phyloP scores from a whole-genome alignment of 495 filamentous ascomycete genomes.

The Xanthoparmelia taractica region DNA sequence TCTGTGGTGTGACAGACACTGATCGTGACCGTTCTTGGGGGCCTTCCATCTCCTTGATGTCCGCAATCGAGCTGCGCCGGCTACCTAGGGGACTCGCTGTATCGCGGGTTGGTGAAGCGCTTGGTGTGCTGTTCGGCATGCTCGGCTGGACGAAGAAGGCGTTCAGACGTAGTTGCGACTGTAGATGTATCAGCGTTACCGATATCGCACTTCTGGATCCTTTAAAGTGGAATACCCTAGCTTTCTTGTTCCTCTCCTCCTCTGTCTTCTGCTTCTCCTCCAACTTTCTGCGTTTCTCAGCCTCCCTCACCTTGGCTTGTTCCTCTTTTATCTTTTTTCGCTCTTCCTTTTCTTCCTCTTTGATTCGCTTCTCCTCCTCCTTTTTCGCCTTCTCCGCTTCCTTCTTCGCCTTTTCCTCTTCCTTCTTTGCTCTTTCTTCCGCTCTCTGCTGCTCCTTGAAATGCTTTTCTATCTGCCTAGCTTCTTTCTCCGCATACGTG shows the following conservation, averaged over 20 bases:
- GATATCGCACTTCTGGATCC: neutral
- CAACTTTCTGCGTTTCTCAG: slow-evolving; percentile 51
- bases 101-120: slow-evolving; percentile 25
- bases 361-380: slow-evolving; percentile 37
- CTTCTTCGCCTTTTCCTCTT: slow-evolving; percentile 43
- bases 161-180: slow-evolving; percentile 54
- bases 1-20: slow-evolving; percentile 22
- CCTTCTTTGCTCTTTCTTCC: slow-evolving; percentile 41
- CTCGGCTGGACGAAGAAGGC: slow-evolving; percentile 53
- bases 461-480: slow-evolving; percentile 47
- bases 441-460: slow-evolving; percentile 41
- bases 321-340: slow-evolving; percentile 41
- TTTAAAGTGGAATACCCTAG: slow-evolving; percentile 43
- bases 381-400: slow-evolving; percentile 39
- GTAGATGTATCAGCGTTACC: slow-evolving; percentile 20
- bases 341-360: slow-evolving; percentile 42
- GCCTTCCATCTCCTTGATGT: slow-evolving; percentile 6
- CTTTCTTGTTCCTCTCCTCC: slow-evolving; percentile 60
- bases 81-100: slow-evolving; percentile 24
- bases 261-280: slow-evolving; percentile 56
- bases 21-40: slow-evolving; percentile 16
- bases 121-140: slow-evolving; percentile 18
- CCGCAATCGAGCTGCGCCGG: slow-evolving; percentile 26
- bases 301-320: neutral
- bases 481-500: slow-evolving; percentile 46